Conservation (phyloP, 2,329 filamentous ascomycete species). For the Ophiostoma himal-ulmi region DNA sequence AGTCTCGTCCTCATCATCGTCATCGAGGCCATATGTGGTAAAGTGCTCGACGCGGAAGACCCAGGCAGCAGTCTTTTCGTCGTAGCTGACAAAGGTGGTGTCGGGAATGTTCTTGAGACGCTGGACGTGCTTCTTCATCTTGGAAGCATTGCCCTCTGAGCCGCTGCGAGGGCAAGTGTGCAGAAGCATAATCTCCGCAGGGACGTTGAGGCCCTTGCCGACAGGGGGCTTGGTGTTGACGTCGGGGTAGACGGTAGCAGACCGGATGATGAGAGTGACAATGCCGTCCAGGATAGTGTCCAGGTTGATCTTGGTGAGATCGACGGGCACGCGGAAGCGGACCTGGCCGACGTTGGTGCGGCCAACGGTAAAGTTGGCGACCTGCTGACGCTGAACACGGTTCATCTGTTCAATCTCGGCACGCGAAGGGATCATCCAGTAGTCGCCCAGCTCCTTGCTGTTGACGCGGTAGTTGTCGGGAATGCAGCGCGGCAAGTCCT, state of each 20-base stretch:
- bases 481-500: slow-evolving; percentile 39
- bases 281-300: slow-evolving; percentile 74
- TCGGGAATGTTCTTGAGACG: slow-evolving; percentile 72
- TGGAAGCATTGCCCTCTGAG: slow-evolving; percentile 47
- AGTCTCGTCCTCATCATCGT: slow-evolving; percentile 69
- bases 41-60: slow-evolving; percentile 92
- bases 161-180: slow-evolving; percentile 83
- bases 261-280: slow-evolving; percentile 68
- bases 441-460: slow-evolving; percentile 52
- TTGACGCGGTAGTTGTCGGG: slow-evolving; percentile 31
- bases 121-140: slow-evolving; percentile 63
- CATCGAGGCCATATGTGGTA: slow-evolving; percentile 87
- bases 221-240: slow-evolving; percentile 70
- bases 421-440: slow-evolving; percentile 77
- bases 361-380: slow-evolving; percentile 73
- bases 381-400: slow-evolving; percentile 67
- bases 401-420: slow-evolving; percentile 75
- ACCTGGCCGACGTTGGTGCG: slow-evolving; percentile 76
- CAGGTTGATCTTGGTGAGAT: slow-evolving; percentile 71
- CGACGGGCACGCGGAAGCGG: slow-evolving; percentile 73
- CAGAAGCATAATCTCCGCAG: slow-evolving; percentile 77
- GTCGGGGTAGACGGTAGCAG: slow-evolving; percentile 80
- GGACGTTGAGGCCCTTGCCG: slow-evolving; percentile 88
- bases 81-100: slow-evolving; percentile 77
- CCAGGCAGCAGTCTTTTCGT: slow-evolving; percentile 77